Conservation (phyloP, 208 protist genomes). For the Leishmania lainsoni region DNA sequence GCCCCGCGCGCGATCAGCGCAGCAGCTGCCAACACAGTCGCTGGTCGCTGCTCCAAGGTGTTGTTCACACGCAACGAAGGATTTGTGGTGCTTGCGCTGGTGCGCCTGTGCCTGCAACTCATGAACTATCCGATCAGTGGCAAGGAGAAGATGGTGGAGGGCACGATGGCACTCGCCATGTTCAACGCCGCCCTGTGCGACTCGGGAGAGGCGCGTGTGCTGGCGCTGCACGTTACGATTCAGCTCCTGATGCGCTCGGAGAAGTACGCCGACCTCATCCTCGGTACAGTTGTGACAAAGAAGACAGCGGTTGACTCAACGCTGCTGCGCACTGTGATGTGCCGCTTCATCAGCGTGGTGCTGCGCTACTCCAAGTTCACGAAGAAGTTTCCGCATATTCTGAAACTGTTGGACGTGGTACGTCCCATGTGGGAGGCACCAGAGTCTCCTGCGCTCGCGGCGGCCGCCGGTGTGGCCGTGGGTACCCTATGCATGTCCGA, state of each 20-base stretch:
- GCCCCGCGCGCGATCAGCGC: slow-evolving; percentile 74
- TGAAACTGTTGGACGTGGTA: slow-evolving; percentile 72
- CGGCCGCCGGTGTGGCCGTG: slow-evolving; percentile 73
- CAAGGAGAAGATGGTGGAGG: slow-evolving; percentile 92
- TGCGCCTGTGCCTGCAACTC: slow-evolving; percentile 83
- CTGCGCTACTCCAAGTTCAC: slow-evolving; percentile 82
- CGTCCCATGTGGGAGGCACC: slow-evolving; percentile 73
- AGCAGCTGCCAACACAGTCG: slow-evolving; percentile 74
- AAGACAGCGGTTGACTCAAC: slow-evolving; percentile 78
- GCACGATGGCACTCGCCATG: slow-evolving; percentile 89
- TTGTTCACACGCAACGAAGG: slow-evolving; percentile 91
- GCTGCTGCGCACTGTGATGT: slow-evolving; percentile 86
- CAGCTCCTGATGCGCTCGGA: slow-evolving; percentile 77
- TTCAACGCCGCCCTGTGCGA: slow-evolving; percentile 91
- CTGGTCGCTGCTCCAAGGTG: slow-evolving; percentile 90
- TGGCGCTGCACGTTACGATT: slow-evolving; percentile 79
- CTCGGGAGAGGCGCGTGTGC: slow-evolving; percentile 73
- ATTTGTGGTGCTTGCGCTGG: slow-evolving; percentile 80
- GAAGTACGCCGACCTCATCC: slow-evolving; percentile 87
- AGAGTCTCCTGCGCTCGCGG: slow-evolving; percentile 70
- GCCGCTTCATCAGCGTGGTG: slow-evolving; percentile 88
- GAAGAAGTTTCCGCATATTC: slow-evolving; percentile 78
- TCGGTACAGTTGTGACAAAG: slow-evolving; percentile 86
- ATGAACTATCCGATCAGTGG: slow-evolving; percentile 80
- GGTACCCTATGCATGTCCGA: slow-evolving; percentile 84